Evolutionary conservation across 2,329 filamentous ascomycete genomes (phyloP), one percentile per base, ranked within the genome.

Genomic region (Penicillium glabrum): DNA sequence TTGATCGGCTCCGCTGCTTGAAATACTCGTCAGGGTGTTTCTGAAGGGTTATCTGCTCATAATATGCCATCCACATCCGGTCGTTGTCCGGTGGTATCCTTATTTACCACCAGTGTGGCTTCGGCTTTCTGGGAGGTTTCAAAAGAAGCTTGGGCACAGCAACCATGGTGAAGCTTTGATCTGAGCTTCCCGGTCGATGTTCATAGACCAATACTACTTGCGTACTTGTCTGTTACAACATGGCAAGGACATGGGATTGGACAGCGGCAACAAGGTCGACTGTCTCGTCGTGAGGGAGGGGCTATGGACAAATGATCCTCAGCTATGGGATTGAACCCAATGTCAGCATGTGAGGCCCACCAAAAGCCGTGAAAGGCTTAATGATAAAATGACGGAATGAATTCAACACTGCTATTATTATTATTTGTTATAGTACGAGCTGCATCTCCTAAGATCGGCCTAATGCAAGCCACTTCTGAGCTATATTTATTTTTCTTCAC

Each of bases 1-100:
- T 47, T 75, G 65, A 71, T 50, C 14, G 10, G 33, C 26, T 26
- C 11, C 8, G 47, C 14, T 13, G 19, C 2, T 3, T 23, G 26
- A 8, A 46, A 46, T 19, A 31, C 5, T 46, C 14, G 33, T 37
- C n/a, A 19, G 35, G 16, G 9, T 39, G 2, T 39, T 23, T 23
- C 37, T 23, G n/a, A 23, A 21, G 39, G 19, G n/a, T 3, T 1
- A 23, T 19, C 1, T 21, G 19, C 4, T 23, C 19, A 23, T 5
- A 10, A 10, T 8, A 11, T 19, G 35, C n/a, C n/a, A 7, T 23
- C 4, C 39, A 21, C 4, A 23, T 41, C 19, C 19, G n/a, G 19
- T 23, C 2, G 3, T 41, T 13, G 19, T 19, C 35, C 19, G 4
- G 19, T 3, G 19, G 6, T 23, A 19, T 41, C 19, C 19, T 13